Evolutionary conservation across 371 early-diverging fungal species (phyloP), one percentile per base, ranked within the genome.

Genomic region (Apophysomyces elegans): DNA sequence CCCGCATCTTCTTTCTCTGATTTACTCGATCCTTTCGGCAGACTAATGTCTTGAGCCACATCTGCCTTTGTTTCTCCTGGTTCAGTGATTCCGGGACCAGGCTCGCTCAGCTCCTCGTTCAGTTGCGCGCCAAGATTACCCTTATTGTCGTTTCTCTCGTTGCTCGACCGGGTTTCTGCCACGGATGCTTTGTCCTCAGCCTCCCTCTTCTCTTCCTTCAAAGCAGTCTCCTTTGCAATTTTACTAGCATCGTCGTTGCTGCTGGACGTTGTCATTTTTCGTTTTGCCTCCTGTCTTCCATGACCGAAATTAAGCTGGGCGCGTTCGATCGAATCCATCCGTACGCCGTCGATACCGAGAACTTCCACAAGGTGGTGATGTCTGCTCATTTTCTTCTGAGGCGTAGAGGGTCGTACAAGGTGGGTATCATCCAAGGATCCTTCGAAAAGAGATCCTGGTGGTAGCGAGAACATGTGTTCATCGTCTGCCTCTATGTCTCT

Each of bases 311-410:
- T 68, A 6, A 36, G 37, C 35, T 57, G 62, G 1, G 69, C 65
- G 16, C 67, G 64, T 58, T 66, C 70, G 9, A 71, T 45, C 2
- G 62, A 67, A 9, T 78, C 76, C 43, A 78, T 62, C 11, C 70
- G 70, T 4, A 71, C 58, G 11, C 79, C 78, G 63, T 82, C 83
- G 59, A 80, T 80, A 1, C 78, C 77, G 5, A 80, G 63, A 0
- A 83, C 77, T 45, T 80, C 83, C 0, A 83, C 80, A 13, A 76
- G 59, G 67, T 82, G 83, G 8, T 71, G 74, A 12, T 66, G 62
- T 7, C 61, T 63, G 11, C 35, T 37, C 14, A 37, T 32, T 7
- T 56, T 26, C 4, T 43, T 14, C 14, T 60, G 60, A 4, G 66
- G 66, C 43, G 69, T 69, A 39, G 54, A 66, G 8, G 2, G 69